Base-by-base conservation (phyloP, 495 filamentous ascomycete species). In the Stereocaulon alpinum region DNA sequence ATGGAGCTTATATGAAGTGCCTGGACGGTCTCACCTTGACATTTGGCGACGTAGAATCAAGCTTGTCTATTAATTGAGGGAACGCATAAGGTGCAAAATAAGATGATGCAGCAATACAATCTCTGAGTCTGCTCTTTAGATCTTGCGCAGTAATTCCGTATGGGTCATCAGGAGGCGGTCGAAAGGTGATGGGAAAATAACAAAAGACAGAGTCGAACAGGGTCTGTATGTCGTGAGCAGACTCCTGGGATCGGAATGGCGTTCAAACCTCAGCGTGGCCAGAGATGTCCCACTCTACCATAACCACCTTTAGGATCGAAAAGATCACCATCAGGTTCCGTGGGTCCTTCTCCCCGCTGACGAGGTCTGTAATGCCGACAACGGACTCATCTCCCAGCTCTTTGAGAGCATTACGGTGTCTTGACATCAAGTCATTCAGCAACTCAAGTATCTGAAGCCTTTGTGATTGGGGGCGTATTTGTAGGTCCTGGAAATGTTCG, bases 141-240 rank as follows among this genome's bases (percentile, higher is more conserved):
- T 89, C 81, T 68, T 89, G 84, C 5, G 86, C 78, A 30, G 86
- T 87, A 58, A 89, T 87, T 6, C 83, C 81, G 47, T 87, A 88
- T 5, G 86, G 85, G 64, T 89, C 86, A 58, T 86, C 83, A 10
- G 86, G 86, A 0, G 86, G 86, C 22, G 86, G 86, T 62, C 80
- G 76, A 69, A 88, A 89, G 0, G 86, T 87, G 56, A 89, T 88
- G 0, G 86, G 86, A 66, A 89, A 89, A 69, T 89, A 89, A 61
- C 86, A 86, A 66, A 87, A 89, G 17, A 86, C 84, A 4, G 85
- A 74, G 61, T 89, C 86, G 66, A 88, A 89, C 18, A 88, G 71
- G 12, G 74, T 69, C 82, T 85, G 67, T 59, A 63, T 40, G 1
- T 12, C 14, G 52, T 80, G 58, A 79, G 71, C 18, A 27, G 29